These are phyloP conservation scores for Royoungia palumana DNA, from an alignment of 768 basidiomycete species.

Conservation along the genomic window DNA sequence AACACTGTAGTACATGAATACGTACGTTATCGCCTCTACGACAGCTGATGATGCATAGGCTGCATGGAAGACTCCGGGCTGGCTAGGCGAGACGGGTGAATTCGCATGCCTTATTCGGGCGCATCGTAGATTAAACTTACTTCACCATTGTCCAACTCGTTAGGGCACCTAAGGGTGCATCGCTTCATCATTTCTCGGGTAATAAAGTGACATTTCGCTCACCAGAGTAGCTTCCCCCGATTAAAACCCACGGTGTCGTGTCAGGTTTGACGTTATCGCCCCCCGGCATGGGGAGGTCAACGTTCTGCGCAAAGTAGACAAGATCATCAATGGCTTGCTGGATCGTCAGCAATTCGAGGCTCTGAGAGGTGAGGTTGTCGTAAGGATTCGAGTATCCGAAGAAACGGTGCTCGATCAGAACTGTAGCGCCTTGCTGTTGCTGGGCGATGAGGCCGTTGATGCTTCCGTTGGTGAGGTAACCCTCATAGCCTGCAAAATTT, in stretches of 20 bases:
- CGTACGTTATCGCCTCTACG: constrained; percentile 43
- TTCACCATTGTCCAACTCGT: constrained; percentile 70
- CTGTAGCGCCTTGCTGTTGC: constrained; percentile 57
- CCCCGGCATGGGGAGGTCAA: constrained; percentile 61
- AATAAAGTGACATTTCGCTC: neutral
- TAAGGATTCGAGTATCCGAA: constrained; percentile 74
- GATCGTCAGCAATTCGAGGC: constrained; percentile 58
- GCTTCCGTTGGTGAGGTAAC: constrained; percentile 62
- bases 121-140: constrained; percentile 33
- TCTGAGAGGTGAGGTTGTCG: constrained; percentile 54
- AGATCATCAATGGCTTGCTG: constrained; percentile 75
- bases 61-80: constrained; percentile 39
- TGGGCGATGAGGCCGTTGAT: constrained; percentile 65
- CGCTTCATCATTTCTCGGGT: neutral
- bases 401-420: constrained; percentile 72
- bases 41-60: constrained; percentile 47
- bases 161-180: constrained; percentile 31
- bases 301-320: constrained; percentile 66
- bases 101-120: neutral
- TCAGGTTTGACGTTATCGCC: constrained; percentile 59
- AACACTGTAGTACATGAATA: neutral
- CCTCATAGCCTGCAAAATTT: constrained; percentile 26
- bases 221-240: constrained; percentile 44
- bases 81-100: constrained; percentile 23
- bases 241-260: constrained; percentile 40